Percentiles rank a stretch among this genome's conserved stretches.
Evolutionary conservation across 2,329 filamentous ascomycete species (phyloP).

Genomic region (Neofusicoccum ribis): DNA sequence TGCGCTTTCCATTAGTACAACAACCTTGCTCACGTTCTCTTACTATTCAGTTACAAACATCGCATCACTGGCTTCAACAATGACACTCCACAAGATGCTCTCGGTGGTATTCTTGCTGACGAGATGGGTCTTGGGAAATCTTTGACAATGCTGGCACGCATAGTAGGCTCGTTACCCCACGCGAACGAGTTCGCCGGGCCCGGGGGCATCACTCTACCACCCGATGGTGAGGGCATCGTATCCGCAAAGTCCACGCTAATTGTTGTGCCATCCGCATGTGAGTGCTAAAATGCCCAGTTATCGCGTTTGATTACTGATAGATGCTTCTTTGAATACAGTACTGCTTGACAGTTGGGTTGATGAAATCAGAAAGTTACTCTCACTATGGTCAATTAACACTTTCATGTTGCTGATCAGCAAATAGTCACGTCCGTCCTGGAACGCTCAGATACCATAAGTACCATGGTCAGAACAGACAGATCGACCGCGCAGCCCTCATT

Average conservation of each 20-base stretch:
- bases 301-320: too few relatives aligned
- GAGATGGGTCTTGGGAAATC: constrained; percentile 62
- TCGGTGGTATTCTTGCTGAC: constrained; percentile 54
- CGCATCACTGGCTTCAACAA: neutral
- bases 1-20: neutral
- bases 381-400: neutral
- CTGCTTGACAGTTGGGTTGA: neutral
- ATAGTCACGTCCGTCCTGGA: neutral
- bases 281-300: constrained; percentile 21
- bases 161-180: constrained; percentile 28
- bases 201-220: neutral
- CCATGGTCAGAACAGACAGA: neutral
- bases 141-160: constrained; percentile 50
- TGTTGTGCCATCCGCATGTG: constrained; percentile 46
- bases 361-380: neutral
- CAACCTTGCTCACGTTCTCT: neutral
- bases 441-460: neutral
- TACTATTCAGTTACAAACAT: neutral
- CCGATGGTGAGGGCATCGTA: constrained; percentile 26
- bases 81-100: constrained; percentile 21
- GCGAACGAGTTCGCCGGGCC: neutral
- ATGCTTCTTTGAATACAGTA: neutral
- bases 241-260: constrained; percentile 42
- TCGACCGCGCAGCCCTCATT: neutral
- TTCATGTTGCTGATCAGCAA: neutral